Conservation (phyloP, 116 monocot genomes). For the Trichopus zeylanicus region DNA sequence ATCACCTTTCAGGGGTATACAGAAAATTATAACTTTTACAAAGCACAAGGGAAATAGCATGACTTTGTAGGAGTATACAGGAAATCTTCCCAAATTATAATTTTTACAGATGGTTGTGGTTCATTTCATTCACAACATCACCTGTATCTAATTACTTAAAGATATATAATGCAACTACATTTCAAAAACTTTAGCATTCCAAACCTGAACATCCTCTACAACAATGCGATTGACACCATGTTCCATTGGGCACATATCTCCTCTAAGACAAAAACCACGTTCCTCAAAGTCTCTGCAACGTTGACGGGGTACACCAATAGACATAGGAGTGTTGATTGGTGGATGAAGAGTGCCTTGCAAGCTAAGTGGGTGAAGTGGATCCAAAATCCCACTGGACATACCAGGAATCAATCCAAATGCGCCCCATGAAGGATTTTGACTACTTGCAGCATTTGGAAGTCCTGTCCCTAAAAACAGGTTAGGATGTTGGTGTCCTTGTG, state of each 20-base stretch:
- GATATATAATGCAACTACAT: too few relatives aligned
- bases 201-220: slow-evolving; percentile 98
- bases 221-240: slow-evolving; percentile 98
- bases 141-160: too few relatives aligned
- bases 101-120: too few relatives aligned
- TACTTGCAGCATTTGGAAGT: slow-evolving; percentile 41
- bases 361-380: slow-evolving; percentile 72
- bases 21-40: too few relatives aligned
- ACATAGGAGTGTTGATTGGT: slow-evolving; percentile 39
- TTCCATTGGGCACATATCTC: slow-evolving; percentile 99
- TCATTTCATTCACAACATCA: too few relatives aligned
- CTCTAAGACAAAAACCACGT: slow-evolving; percentile 91
- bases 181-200: slow-evolving; percentile 5
- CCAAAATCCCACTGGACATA: slow-evolving; percentile 67
- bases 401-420: slow-evolving; percentile 88
- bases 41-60: too few relatives aligned
- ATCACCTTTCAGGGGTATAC: too few relatives aligned
- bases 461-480: slow-evolving; percentile 50
- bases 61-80: too few relatives aligned
- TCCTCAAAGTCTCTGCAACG: slow-evolving; percentile 99
- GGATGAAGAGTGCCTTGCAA: slow-evolving; percentile 49
- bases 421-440: slow-evolving; percentile 74
- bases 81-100: too few relatives aligned
- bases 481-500: slow-evolving; percentile 58
- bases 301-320: slow-evolving; percentile 74